Evolutionary conservation across 176 grass and related monocot species (phyloP).

Genomic region (Oropetium thomaeum): DNA sequence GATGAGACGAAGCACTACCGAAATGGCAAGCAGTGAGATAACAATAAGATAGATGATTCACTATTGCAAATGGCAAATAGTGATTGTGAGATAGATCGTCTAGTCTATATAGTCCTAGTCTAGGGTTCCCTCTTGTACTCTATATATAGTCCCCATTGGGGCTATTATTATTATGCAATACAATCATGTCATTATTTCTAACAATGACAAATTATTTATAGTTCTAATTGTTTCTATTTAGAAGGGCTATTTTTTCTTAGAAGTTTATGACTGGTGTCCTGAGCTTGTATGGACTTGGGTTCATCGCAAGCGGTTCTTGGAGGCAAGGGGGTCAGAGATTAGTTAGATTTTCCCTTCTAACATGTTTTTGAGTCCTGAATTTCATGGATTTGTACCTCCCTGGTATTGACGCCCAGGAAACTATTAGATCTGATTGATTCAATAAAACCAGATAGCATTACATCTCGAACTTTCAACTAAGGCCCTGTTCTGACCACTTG

Average conservation of each 20-base stretch:
- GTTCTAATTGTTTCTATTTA: neutral
- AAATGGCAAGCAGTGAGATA: too few relatives aligned
- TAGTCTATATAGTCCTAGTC: too few relatives aligned
- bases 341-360: neutral
- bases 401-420: neutral
- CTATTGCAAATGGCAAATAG: too few relatives aligned
- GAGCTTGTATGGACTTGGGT: neutral
- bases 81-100: too few relatives aligned
- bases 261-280: neutral
- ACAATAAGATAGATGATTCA: too few relatives aligned
- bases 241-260: neutral
- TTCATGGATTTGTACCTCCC: neutral
- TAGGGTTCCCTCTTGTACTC: too few relatives aligned
- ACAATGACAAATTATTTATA: neutral
- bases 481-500: too few relatives aligned
- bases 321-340: neutral
- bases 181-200: too few relatives aligned
- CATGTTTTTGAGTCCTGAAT: neutral
- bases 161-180: too few relatives aligned
- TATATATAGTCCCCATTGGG: too few relatives aligned
- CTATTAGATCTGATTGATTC: neutral
- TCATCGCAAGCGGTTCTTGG: neutral
- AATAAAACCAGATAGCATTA: neutral
- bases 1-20: too few relatives aligned
- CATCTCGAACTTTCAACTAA: neutral